Evolutionary conservation across 495 filamentous ascomycete genomes (phyloP).

Genomic region (Talaromyces stipitatus): DNA sequence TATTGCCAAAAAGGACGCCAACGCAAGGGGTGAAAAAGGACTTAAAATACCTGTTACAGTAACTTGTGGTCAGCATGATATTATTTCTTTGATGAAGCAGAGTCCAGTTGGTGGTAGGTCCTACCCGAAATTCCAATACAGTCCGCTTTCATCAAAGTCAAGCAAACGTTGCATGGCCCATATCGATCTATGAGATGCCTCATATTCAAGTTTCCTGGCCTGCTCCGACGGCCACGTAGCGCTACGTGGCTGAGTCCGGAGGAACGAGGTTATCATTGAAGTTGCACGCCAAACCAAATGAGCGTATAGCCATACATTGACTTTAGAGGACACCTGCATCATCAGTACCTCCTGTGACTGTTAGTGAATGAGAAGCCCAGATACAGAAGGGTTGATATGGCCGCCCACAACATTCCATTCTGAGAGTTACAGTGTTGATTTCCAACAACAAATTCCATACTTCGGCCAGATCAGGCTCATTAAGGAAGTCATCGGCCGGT

Average conservation of each 20-base stretch:
- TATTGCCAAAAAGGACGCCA: not conserved
- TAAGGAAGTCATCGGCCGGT: not conserved
- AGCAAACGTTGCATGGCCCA: not conserved
- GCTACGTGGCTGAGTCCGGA: not conserved
- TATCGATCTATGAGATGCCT: not conserved
- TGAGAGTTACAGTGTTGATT: not conserved
- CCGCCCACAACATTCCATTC: not conserved
- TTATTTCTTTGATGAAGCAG: not conserved
- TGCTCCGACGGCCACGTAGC: not conserved
- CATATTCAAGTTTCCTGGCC: not conserved
- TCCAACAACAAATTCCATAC: not conserved
- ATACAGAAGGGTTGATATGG: not conserved
- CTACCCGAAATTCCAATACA: not conserved
- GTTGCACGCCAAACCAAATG: not conserved
- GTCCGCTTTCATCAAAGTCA: not conserved
- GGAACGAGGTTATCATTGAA: not conserved
- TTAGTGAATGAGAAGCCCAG: not conserved
- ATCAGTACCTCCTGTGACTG: not conserved
- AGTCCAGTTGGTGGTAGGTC: not conserved
- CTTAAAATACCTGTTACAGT: not conserved
- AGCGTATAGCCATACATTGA: not conserved
- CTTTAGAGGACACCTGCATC: not conserved
- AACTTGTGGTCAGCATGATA: not conserved
- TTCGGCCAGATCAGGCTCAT: not conserved
- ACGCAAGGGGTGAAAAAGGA: not conserved